A percentile compares a stretch with the other conserved stretches of the same genome.
Evolutionary conservation across 2,329 filamentous ascomycete species (phyloP).

Genomic region (Pseudocercospora eumusae): DNA sequence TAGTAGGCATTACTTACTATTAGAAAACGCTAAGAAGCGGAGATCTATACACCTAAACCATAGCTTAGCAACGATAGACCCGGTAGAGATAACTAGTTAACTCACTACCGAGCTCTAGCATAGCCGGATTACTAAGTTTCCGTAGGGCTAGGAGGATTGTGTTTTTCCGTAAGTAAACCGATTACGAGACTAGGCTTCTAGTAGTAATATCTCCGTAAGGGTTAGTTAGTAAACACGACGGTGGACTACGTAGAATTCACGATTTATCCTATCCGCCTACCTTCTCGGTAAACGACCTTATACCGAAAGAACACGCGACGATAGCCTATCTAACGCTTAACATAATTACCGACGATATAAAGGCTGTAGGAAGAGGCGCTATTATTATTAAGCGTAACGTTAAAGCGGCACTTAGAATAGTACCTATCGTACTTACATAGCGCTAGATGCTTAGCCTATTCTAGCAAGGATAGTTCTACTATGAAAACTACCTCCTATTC

Average conservation of each 20-base stretch:
- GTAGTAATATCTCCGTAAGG: not conserved
- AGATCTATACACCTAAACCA: not conserved
- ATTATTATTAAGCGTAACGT: not conserved
- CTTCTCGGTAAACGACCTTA: not conserved
- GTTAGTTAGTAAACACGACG: not conserved
- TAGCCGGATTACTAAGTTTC: not conserved
- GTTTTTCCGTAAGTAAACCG: not conserved
- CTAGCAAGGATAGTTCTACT: too few relatives aligned
- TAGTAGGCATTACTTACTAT: not conserved
- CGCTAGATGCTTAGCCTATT: not conserved
- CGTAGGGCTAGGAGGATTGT: not conserved
- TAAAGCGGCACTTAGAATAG: not conserved
- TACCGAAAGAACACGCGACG: not conserved
- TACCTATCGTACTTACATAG: not conserved
- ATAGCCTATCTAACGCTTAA: not conserved
- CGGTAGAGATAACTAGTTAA: not conserved
- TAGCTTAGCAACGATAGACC: not conserved
- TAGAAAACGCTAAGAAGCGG: not conserved
- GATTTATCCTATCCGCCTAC: not conserved
- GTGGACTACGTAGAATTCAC: not conserved
- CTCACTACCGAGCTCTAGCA: not conserved
- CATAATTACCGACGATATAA: too few relatives aligned
- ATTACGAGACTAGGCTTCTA: not conserved
- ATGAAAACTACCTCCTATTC: too few relatives aligned
- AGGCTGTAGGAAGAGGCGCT: not conserved